Evolutionary conservation across 768 basidiomycete genomes (phyloP).

Genomic region (Ramaria rubella): DNA sequence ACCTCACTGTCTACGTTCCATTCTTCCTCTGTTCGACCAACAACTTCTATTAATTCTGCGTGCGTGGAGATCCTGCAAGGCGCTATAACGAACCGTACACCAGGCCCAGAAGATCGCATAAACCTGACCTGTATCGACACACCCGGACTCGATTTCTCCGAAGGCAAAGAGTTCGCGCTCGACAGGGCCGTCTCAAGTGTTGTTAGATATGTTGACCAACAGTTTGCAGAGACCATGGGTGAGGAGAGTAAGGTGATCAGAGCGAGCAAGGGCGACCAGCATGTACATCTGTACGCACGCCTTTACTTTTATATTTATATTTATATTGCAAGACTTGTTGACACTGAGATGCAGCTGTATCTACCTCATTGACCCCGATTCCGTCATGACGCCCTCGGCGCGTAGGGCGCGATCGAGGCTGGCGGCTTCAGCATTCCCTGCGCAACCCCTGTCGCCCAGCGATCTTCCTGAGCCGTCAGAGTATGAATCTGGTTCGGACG

Average conservation of each 20-base stretch:
- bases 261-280: conserved; percentile 82
- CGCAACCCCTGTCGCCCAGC: conserved; percentile 24
- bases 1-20: conserved; percentile 58
- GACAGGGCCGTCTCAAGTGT: conserved; percentile 71
- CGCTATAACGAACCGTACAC: not conserved
- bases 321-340: conserved; percentile 13
- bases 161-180: conserved; percentile 67
- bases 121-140: conserved; percentile 80
- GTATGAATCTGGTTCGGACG: conserved; percentile 43
- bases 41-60: conserved; percentile 57
- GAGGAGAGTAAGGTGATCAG: conserved; percentile 82
- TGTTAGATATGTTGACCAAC: conserved; percentile 72
- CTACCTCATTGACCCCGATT: conserved; percentile 76
- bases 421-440: conserved; percentile 31
- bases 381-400: conserved; percentile 51
- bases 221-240: conserved; percentile 81
- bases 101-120: conserved; percentile 59
- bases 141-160: conserved; percentile 71
- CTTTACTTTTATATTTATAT: conserved; percentile 5
- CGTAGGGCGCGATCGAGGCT: conserved; percentile 32
- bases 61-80: conserved; percentile 81
- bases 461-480: conserved; percentile 42
- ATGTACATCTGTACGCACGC: conserved; percentile 74
- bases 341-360: conserved; percentile 51
- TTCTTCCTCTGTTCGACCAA: conserved; percentile 47